These are phyloP conservation scores for Actinidia chinensis DNA, from an alignment of 179 eudicot species.

Conservation along the genomic window DNA sequence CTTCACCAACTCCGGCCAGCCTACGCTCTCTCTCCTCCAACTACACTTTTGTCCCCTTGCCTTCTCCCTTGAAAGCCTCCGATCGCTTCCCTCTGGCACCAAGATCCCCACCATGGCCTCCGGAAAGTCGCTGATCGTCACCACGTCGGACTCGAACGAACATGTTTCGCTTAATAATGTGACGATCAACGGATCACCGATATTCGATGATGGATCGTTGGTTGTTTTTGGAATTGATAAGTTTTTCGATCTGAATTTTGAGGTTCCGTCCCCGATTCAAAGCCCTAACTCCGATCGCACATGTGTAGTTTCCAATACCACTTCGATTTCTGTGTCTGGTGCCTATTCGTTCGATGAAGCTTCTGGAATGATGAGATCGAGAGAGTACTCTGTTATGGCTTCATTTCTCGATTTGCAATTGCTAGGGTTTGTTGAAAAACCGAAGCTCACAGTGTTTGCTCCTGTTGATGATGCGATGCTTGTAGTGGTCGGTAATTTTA, in stretches of 20 bases:
- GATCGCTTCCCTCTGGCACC: slow-evolving; percentile 49
- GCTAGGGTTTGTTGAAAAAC: slow-evolving; percentile 10
- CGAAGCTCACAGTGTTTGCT: slow-evolving; percentile 51
- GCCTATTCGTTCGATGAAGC: slow-evolving; percentile 33
- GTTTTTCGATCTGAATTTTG: slow-evolving; percentile 44
- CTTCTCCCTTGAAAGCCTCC: slow-evolving; percentile 49
- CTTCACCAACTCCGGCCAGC: slow-evolving; percentile 54
- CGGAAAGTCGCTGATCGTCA: slow-evolving; percentile 36
- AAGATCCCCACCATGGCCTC: slow-evolving; percentile 49
- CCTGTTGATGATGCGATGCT: slow-evolving; percentile 45
- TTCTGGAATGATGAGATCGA: slow-evolving; percentile 36
- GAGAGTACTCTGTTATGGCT: slow-evolving; percentile 55
- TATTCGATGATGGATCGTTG: slow-evolving; percentile 54
- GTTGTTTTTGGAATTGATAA: slow-evolving; percentile 37
- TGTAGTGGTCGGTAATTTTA: slow-evolving; percentile 31
- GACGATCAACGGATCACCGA: slow-evolving; percentile 28
- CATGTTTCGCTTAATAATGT: slow-evolving; percentile 50
- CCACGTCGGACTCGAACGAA: slow-evolving; percentile 28
- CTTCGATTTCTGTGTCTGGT: background rate
- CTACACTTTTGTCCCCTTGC: slow-evolving; percentile 57
- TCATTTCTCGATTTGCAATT: slow-evolving; percentile 62
- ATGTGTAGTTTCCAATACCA: background rate
- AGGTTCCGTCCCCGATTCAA: background rate
- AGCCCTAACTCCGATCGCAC: slow-evolving; percentile 11
- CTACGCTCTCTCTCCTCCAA: slow-evolving; percentile 53